These are phyloP conservation scores for Candida xyloterini DNA, from an alignment of 805 yeast species.

Conservation along the genomic window DNA sequence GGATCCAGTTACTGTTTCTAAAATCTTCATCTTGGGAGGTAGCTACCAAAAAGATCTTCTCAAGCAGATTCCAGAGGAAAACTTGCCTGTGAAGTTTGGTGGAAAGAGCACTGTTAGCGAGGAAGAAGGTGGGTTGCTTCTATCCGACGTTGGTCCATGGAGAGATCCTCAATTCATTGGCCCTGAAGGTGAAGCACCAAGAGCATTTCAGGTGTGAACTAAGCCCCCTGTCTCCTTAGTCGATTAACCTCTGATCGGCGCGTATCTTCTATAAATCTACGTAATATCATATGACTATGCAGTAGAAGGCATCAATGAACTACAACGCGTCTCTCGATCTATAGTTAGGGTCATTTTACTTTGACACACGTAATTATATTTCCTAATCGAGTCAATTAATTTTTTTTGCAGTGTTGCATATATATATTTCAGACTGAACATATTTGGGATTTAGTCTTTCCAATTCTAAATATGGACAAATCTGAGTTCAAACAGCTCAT, in stretches of 20 bases:
- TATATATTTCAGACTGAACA: not conserved
- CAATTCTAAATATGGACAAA: not conserved
- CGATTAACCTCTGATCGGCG: not conserved
- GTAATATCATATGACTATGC: conserved; percentile 1
- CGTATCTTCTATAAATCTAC: not conserved
- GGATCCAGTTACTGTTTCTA: conserved; percentile 96
- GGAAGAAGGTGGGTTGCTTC: conserved; percentile 73
- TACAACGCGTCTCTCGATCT: too few relatives aligned
- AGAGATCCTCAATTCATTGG: conserved; percentile 85
- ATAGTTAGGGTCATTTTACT: too few relatives aligned
- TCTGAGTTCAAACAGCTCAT: conserved; percentile 2
- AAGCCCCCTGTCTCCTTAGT: not conserved
- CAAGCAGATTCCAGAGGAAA: conserved; percentile 90
- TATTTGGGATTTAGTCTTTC: not conserved
- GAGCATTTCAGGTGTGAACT: conserved; percentile 34
- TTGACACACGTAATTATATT: conserved; percentile 2
- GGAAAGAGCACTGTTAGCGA: conserved; percentile 69
- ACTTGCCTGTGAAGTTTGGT: conserved; percentile 89
- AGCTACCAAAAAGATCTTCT: conserved; percentile 77
- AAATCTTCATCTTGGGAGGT: conserved; percentile 83
- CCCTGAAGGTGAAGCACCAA: conserved; percentile 93
- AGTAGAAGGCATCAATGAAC: not conserved
- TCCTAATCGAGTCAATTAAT: not conserved
- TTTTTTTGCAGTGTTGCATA: not conserved
- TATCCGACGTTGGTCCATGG: conserved; percentile 97